Percentiles rank a stretch among this genome's conserved stretches.
These are phyloP conservation scores for Aspergillus sparsus DNA, from an alignment of 495 filamentous ascomycete genomes.

Conservation along the genomic window DNA sequence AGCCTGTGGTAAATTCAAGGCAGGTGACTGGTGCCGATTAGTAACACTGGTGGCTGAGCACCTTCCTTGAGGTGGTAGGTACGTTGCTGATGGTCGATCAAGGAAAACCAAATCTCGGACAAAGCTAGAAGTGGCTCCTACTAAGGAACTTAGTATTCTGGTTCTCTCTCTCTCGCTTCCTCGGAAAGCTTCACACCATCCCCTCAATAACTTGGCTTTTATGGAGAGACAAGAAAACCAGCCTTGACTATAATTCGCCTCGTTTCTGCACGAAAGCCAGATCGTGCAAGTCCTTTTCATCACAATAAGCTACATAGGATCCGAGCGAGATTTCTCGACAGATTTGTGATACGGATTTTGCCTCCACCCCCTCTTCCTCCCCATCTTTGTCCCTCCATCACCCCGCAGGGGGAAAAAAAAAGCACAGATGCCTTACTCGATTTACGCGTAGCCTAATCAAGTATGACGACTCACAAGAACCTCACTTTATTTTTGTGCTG, in stretches of 20 bases:
- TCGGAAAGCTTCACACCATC: too few species aligned
- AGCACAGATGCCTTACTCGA: slow-evolving; percentile 27
- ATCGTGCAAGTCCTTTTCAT: slow-evolving; percentile 4
- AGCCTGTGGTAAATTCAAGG: too few species aligned
- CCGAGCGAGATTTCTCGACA: neutral
- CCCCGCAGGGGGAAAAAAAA: slow-evolving; percentile 6
- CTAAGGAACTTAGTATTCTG: too few species aligned
- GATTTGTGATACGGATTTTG: slow-evolving; percentile 12
- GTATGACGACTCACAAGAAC: slow-evolving; percentile 11
- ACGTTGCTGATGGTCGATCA: too few species aligned
- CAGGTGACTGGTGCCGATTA: too few species aligned
- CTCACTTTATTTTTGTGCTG: slow-evolving; percentile 2
- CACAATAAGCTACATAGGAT: slow-evolving; percentile 4
- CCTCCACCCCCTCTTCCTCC: neutral
- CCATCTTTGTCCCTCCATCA: neutral
- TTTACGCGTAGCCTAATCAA: slow-evolving; percentile 9
- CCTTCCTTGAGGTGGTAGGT: too few species aligned
- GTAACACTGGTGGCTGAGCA: too few species aligned
- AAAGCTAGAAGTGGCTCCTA: too few species aligned
- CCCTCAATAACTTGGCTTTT: neutral
- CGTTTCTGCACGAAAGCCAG: slow-evolving; percentile 22
- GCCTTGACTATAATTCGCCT: slow-evolving; percentile 20
- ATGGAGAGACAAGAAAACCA: neutral
- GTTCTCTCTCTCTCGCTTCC: too few species aligned
- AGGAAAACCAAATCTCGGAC: too few species aligned